These are phyloP conservation scores for Exophiala aquamarina DNA, from an alignment of 2,329 filamentous ascomycete species.

Conservation along the genomic window DNA sequence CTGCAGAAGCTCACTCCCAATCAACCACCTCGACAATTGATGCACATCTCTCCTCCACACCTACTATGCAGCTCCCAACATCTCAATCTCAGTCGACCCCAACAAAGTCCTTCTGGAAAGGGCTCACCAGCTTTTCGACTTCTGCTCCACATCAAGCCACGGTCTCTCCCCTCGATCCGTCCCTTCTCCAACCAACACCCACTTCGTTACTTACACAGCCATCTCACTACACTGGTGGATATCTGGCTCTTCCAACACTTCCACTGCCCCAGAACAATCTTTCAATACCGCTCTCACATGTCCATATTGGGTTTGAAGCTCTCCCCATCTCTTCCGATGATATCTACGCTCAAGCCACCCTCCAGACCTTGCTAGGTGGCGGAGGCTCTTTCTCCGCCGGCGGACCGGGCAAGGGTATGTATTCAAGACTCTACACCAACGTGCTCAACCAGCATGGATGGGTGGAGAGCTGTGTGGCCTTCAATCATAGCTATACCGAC, in stretches of 20 bases:
- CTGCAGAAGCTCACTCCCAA: slow-evolving; percentile 24
- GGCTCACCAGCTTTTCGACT: slow-evolving; percentile 84
- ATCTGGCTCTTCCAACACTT: slow-evolving; percentile 78
- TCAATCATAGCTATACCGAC: slow-evolving; percentile 97
- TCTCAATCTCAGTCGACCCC: slow-evolving; percentile 44
- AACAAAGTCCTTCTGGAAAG: slow-evolving; percentile 79
- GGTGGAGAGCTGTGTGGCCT: slow-evolving; percentile 93
- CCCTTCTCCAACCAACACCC: slow-evolving; percentile 43
- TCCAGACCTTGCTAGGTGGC: slow-evolving; percentile 93
- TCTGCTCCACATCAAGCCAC: slow-evolving; percentile 65
- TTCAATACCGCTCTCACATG: slow-evolving; percentile 80
- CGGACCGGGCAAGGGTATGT: slow-evolving; percentile 98
- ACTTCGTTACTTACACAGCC: slow-evolving; percentile 61
- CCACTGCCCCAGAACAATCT: slow-evolving; percentile 76
- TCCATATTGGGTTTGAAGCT: slow-evolving; percentile 94
- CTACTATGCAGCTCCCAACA: slow-evolving; percentile 29
- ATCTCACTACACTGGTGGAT: slow-evolving; percentile 89
- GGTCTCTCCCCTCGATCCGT: slow-evolving; percentile 53
- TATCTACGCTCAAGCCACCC: slow-evolving; percentile 92
- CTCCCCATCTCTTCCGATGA: slow-evolving; percentile 86
- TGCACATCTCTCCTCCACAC: neutral
- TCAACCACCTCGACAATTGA: slow-evolving; percentile 24
- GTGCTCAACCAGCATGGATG: slow-evolving; percentile 96
- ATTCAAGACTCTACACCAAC: slow-evolving; percentile 94
- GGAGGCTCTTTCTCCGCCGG: slow-evolving; percentile 96